Conservation (phyloP, 148 eudicot species). For the Rheum nobile region DNA sequence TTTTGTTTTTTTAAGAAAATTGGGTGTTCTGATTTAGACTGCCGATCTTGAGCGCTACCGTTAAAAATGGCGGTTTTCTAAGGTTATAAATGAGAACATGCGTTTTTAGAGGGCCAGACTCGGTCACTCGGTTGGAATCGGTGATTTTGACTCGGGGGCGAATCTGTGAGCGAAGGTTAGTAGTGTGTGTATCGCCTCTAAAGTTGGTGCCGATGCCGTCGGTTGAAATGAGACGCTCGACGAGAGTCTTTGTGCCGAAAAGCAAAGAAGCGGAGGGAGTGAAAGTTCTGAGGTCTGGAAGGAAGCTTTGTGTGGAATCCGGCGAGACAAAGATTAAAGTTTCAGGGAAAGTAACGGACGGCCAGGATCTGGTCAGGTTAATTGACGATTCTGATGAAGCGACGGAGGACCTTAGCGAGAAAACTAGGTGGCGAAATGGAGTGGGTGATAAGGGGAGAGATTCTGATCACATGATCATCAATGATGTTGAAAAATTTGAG, state of each 20-base stretch:
- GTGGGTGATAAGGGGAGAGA: background rate
- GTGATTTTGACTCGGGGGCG: slow-evolving; percentile 1
- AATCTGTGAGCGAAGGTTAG: background rate
- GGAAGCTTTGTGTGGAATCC: slow-evolving; percentile 41
- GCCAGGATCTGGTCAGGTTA: slow-evolving; percentile 28
- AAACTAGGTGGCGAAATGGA: background rate
- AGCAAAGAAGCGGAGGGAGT: slow-evolving; percentile 32
- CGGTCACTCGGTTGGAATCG: slow-evolving; percentile 3
- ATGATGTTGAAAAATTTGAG: background rate
- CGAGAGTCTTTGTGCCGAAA: slow-evolving; percentile 64
- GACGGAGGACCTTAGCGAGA: background rate
- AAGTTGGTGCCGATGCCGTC: slow-evolving; percentile 61
- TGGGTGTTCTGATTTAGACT: background rate
- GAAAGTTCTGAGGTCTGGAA: slow-evolving; percentile 68
- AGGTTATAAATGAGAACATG: background rate
- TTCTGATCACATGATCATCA: background rate
- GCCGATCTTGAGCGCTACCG: background rate
- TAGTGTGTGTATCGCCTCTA: background rate
- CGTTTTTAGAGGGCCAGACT: background rate
- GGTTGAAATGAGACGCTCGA: slow-evolving; percentile 61
- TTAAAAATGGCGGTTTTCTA: background rate
- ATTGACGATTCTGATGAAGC: slow-evolving; percentile 9
- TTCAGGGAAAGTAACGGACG: slow-evolving; percentile 7
- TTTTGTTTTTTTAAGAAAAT: background rate
- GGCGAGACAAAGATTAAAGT: slow-evolving; percentile 16